Evolutionary conservation across 2,329 filamentous ascomycete species (phyloP), one percentile per base, ranked within the genome.

Genomic region (Alternaria metachromatica): DNA sequence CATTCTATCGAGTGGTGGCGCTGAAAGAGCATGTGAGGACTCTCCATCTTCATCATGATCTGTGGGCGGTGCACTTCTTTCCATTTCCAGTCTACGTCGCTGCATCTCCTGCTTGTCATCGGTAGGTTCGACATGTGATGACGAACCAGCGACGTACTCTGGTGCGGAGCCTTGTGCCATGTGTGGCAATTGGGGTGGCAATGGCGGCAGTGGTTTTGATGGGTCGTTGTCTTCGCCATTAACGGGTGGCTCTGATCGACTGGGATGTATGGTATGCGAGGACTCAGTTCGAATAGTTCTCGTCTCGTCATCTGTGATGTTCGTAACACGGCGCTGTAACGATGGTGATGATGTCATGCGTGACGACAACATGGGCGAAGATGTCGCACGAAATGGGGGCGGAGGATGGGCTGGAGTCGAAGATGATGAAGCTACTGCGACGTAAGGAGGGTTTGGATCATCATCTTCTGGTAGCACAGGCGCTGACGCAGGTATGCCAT

Each of bases 21-120:
- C 68, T 6, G 72, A 75, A 11, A 66, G 66, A n/a, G 46, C 58
- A 21, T 63, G 65, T 6, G 69, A 68, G 15, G 64, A 50, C 18
- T 63, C 71, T 7, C 59, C 67, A 12, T 73, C 71, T 23, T 74
- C 73, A 12, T 70, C 65, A 11, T 71, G 65, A 5, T 74, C 70
- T 3, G 62, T 69, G 2, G 76, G 74, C 3, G 83, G 83, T 5
- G 80, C 81, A 43, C 82, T 84, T 9, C 76, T 74, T 48, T 82
- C 80, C 64, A 79, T 69, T 65, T 82, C 73, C 5, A 84, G 68
- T 51, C 80, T 73, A 9, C 78, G 76, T 15, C 81, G 73, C 55
- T 94, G 91, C 7, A 93, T 82, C 76, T 96, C 93, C 70, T 90
- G 89, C 77, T 96, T 96, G 78, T 96, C 94, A 59, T 96, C 92